A percentile compares a stretch with the other conserved stretches of the same genome.
Conservation (phyloP, 2,329 filamentous ascomycete genomes). For the Colletotrichum noveboracense region DNA sequence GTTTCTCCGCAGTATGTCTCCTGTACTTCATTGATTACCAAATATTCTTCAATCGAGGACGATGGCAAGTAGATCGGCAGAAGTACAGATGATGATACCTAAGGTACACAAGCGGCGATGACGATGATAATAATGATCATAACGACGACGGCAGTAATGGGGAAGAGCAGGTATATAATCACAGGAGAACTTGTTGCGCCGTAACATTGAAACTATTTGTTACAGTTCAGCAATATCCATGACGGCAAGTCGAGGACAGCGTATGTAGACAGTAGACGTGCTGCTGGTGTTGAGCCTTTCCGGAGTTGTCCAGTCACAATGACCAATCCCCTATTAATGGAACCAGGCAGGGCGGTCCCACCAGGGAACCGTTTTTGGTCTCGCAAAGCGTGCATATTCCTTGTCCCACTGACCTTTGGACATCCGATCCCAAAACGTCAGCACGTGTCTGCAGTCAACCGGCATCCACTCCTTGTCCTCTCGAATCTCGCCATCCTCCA, state of each 20-base stretch:
- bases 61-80: too few species aligned
- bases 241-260: background rate
- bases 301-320: background rate
- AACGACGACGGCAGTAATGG: too few species aligned
- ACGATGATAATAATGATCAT: too few species aligned
- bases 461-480: background rate
- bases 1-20: too few species aligned
- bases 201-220: background rate
- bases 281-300: background rate
- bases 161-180: too few species aligned
- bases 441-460: background rate
- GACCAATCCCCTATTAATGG: background rate
- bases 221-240: too few species aligned
- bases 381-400: background rate
- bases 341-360: background rate
- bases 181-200: background rate
- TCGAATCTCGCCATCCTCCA: background rate
- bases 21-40: too few species aligned
- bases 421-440: background rate
- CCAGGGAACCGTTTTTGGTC: background rate
- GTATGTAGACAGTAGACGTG: rapidly evolving
- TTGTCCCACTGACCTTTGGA: background rate
- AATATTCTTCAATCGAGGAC: too few species aligned
- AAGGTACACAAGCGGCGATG: too few species aligned
- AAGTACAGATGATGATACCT: too few species aligned